phyloP scores from a whole-genome alignment of 2,329 filamentous ascomycete species.

The Ophiostoma fasciatum region DNA sequence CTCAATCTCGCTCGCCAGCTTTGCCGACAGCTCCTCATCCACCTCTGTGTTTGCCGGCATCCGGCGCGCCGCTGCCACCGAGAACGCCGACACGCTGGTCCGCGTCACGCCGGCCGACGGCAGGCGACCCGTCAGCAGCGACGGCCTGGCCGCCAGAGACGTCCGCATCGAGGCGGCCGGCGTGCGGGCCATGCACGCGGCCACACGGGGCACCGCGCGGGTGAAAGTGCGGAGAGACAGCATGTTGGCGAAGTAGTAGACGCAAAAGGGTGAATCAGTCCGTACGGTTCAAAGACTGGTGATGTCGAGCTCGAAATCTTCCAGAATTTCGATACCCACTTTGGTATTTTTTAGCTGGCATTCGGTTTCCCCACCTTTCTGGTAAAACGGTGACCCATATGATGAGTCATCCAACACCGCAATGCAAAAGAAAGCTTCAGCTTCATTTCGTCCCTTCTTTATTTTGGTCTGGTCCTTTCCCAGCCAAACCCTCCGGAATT shows the following conservation, averaged over 20 bases:
- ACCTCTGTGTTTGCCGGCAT: constrained; percentile 30
- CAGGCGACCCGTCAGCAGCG: constrained; percentile 18
- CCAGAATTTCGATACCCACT: no score
- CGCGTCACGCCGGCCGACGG: constrained; percentile 14
- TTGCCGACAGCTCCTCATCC: constrained; percentile 69
- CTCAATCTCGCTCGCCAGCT: constrained; percentile 71
- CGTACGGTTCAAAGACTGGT: no score
- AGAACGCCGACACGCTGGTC: constrained; percentile 26
- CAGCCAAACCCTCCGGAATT: no score
- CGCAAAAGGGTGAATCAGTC: no score
- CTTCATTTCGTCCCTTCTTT: no score
- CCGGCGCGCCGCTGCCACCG: constrained; percentile 29
- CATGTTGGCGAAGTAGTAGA: constrained; percentile 30
- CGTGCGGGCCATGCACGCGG: constrained; percentile 36
- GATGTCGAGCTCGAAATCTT: no score
- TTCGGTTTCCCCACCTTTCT: no score
- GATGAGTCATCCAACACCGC: no score
- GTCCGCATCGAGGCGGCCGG: constrained; percentile 21
- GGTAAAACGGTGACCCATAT: no score
- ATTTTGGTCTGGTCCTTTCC: no score
- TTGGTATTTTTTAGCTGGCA: no score
- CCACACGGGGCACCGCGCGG: constrained; percentile 50
- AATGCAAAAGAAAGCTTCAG: no score
- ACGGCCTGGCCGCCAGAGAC: neutral
- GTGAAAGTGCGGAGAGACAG: constrained; percentile 51